Conservation (phyloP, 2,329 filamentous ascomycete species). For the Incumbomyces lentus region DNA sequence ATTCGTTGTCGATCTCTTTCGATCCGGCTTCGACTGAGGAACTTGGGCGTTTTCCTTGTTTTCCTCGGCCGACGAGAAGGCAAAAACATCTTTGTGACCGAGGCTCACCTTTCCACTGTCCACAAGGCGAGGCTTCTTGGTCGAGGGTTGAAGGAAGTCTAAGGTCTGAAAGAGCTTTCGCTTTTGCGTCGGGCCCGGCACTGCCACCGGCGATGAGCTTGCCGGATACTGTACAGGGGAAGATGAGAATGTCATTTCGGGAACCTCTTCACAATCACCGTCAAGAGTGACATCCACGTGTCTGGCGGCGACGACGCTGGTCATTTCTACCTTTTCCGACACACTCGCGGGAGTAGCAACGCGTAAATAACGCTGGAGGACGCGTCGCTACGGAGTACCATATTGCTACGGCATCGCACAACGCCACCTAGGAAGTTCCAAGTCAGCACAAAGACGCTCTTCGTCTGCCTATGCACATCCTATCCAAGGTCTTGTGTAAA, state of each 20-base stretch:
- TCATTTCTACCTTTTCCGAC: too few species aligned
- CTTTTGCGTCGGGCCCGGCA: slow-evolving; percentile 26
- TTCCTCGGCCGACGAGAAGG: neutral
- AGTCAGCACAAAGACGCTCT: too few species aligned
- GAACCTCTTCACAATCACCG: slow-evolving; percentile 21
- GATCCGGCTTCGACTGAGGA: neutral
- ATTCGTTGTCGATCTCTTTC: neutral
- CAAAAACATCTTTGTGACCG: slow-evolving; percentile 24
- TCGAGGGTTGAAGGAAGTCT: slow-evolving; percentile 18
- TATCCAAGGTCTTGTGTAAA: too few species aligned
- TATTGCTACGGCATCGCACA: too few species aligned
- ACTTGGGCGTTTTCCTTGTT: neutral
- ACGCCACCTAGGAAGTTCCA: too few species aligned
- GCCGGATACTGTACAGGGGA: slow-evolving; percentile 29
- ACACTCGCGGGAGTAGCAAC: too few species aligned
- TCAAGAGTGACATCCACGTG: neutral
- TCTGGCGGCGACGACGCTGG: too few species aligned
- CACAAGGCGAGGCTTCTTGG: slow-evolving; percentile 33
- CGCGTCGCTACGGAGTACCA: too few species aligned
- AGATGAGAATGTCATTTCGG: slow-evolving; percentile 35
- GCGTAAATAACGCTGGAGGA: too few species aligned
- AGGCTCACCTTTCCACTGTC: slow-evolving; percentile 6
- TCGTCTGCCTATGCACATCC: too few species aligned
- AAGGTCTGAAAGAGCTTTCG: slow-evolving; percentile 28
- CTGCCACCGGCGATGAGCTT: slow-evolving; percentile 27